A percentile compares a stretch with the other conserved stretches of the same genome.
Conservation (phyloP, 495 filamentous ascomycete genomes). For the Aspergillus diversus region DNA sequence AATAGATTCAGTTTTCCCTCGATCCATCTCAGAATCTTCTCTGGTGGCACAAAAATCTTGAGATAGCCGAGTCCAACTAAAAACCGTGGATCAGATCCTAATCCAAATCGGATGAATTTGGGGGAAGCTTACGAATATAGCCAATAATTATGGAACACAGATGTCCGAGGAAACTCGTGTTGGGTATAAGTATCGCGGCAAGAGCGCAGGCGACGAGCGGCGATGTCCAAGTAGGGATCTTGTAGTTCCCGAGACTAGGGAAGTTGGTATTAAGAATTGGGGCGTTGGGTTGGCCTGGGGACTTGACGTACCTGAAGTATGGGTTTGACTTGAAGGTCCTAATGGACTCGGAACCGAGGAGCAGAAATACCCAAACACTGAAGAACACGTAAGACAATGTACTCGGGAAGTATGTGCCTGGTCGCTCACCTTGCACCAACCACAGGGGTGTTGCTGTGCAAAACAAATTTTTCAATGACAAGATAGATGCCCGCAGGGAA, state of each 20-base stretch:
- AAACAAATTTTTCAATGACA: constrained; percentile 66
- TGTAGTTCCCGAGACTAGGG: constrained; percentile 59
- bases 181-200: constrained; percentile 73
- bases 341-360: constrained; percentile 81
- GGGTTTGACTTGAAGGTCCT: constrained; percentile 77
- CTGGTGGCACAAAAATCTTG: constrained; percentile 81
- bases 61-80: constrained; percentile 82
- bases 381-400: constrained; percentile 19
- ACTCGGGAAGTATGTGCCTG: not conserved
- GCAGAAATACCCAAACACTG: constrained; percentile 89
- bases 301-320: constrained; percentile 59
- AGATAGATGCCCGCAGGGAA: constrained; percentile 76
- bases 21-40: constrained; percentile 77
- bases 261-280: not conserved
- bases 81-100: constrained; percentile 25
- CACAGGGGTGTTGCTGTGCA: constrained; percentile 67
- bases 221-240: constrained; percentile 89
- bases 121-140: constrained; percentile 70
- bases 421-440: constrained; percentile 78
- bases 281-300: not conserved
- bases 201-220: constrained; percentile 76
- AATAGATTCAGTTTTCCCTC: constrained; percentile 84
- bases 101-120: not conserved
- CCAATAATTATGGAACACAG: constrained; percentile 79
- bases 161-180: constrained; percentile 84